Base-by-base conservation (phyloP, 805 yeast species). In the Debaryomyces castellii region DNA sequence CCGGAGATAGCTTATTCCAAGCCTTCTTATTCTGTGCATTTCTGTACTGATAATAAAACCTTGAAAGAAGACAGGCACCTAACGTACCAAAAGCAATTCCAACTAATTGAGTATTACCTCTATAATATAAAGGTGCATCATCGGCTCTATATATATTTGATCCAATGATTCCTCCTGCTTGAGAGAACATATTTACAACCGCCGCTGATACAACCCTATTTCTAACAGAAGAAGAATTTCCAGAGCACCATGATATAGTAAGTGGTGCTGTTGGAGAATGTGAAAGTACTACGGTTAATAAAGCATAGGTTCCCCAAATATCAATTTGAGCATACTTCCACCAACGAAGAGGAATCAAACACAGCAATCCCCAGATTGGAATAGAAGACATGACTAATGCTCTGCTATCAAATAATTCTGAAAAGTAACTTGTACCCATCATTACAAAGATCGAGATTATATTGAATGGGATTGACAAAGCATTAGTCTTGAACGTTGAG, bases 141-240 rank as follows among this genome's bases (percentile, higher is more conserved):
- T 72, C 75, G 1, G 60, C 58, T 40, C 83, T 62, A 60, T 85
- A 85, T 5, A 85, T 72, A 53, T 83, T 78, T 5, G 82, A 66
- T 2, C 81, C 66, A 8, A 77, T 65, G 40, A 85, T 80, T 16
- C 69, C 61, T 1, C 82, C 85, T 0, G 80, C 67, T 57, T 85
- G 90, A 1, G 79, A 80, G 58, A 73, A 76, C 72, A 83, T 82
- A 54, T 84, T 85, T 56, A 79, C 83, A 39, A 85, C 46, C 0
- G 89, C 82, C 0, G 88, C 80, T 11, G 85, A 74, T 3, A 85
- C 81, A 0, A 89, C 78, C 52, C 91, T 68, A 2, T 80, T 67
- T n/a, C 83, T 64, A 22, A 85, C 85, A 1, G 84, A 71, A 58
- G 80, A 78, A 8, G 88, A 74, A 53, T 83, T 83, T 24, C 78